phyloP scores from a whole-genome alignment of 2,329 filamentous ascomycete genomes.

The Fusarium drepaniforme region DNA sequence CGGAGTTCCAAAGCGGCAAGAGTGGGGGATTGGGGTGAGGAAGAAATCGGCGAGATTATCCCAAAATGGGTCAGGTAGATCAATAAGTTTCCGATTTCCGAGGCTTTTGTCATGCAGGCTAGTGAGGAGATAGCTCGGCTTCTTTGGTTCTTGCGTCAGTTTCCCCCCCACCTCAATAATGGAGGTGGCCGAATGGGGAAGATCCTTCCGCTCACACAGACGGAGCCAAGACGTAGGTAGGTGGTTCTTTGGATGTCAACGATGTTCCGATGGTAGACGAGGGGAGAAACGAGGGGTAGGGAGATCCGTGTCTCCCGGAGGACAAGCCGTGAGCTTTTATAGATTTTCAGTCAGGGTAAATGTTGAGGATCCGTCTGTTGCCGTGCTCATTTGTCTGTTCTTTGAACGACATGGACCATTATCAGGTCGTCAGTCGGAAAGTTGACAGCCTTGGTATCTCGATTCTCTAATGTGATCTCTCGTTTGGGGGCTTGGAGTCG shows the following conservation, averaged over 20 bases:
- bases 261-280: not conserved
- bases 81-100: not conserved
- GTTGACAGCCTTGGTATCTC: not conserved
- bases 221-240: not conserved
- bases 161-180: not conserved
- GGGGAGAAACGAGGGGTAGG: not conserved
- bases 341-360: not conserved
- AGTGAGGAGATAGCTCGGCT: not conserved
- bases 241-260: not conserved
- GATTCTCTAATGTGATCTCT: not conserved
- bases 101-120: not conserved
- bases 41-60: conserved; percentile 8
- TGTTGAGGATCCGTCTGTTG: conserved; percentile 51
- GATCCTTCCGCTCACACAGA: not conserved
- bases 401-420: not conserved
- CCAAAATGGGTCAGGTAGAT: not conserved
- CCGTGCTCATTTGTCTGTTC: not conserved
- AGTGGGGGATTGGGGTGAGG: not conserved
- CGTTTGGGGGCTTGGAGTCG: no score
- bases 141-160: not conserved
- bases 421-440: not conserved
- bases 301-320: not conserved
- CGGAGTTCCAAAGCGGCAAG: not conserved
- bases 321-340: not conserved
- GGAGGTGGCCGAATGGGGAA: conserved; percentile 4